Evolutionary conservation across 1,139 yeast species (phyloP).

Genomic region (Diutina neorugosa): DNA sequence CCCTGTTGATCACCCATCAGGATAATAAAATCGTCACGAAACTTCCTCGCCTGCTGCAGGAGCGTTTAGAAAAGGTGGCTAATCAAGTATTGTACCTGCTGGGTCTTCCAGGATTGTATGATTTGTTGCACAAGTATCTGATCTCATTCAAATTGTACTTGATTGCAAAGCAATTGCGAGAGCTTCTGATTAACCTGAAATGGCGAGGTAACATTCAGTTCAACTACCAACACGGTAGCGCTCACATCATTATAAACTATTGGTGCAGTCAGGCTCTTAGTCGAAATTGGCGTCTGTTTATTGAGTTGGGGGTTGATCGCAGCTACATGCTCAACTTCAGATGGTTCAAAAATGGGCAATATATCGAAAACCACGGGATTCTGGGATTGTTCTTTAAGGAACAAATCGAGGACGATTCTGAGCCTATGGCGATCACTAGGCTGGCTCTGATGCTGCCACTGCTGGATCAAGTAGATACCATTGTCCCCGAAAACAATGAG

Average conservation of each 20-base stretch:
- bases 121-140: slow-evolving; percentile 57
- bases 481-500: slow-evolving; percentile 5
- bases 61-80: slow-evolving; percentile 31
- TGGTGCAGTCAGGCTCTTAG: slow-evolving; percentile 45
- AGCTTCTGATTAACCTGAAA: slow-evolving; percentile 35
- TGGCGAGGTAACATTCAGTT: slow-evolving; percentile 65
- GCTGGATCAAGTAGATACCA: not conserved
- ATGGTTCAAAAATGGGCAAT: slow-evolving; percentile 56
- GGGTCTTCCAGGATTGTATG: slow-evolving; percentile 51
- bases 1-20: slow-evolving; percentile 19
- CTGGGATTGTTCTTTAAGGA: slow-evolving; percentile 7
- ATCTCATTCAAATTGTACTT: slow-evolving; percentile 63
- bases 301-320: slow-evolving; percentile 56
- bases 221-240: slow-evolving; percentile 38
- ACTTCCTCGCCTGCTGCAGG: slow-evolving; percentile 25
- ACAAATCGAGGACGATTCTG: slow-evolving; percentile 2
- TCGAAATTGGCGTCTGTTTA: slow-evolving; percentile 31
- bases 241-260: slow-evolving; percentile 51
- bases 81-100: slow-evolving; percentile 35
- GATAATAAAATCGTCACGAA: slow-evolving; percentile 18
- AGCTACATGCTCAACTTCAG: slow-evolving; percentile 41
- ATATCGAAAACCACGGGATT: slow-evolving; percentile 13
- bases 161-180: slow-evolving; percentile 52
- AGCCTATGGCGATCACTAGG: slow-evolving; percentile 6
- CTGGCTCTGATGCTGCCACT: slow-evolving; percentile 8